Conservation (phyloP, 139 green algal species). For the Zygnema cylindricum region DNA sequence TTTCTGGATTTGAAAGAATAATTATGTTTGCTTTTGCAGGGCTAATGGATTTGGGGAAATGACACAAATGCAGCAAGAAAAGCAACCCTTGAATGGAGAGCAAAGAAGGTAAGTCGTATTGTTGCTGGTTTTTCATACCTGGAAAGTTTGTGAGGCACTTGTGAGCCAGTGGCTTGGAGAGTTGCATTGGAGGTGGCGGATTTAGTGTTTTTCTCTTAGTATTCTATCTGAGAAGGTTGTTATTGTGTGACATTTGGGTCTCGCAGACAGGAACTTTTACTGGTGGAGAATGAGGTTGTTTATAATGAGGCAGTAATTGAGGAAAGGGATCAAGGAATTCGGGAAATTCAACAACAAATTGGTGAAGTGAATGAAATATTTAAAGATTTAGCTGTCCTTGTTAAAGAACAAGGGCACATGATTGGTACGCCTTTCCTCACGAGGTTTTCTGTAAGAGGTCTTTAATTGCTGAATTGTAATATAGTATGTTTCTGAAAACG, state of each 20-base stretch:
- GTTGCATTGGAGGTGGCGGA: background rate
- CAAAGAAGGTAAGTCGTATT: constrained; percentile 13
- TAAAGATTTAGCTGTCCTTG: constrained; percentile 69
- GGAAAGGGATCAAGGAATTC: constrained; percentile 68
- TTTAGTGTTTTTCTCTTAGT: no score
- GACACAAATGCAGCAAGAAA: background rate
- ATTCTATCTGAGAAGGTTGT: background rate
- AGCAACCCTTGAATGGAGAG: constrained; percentile 3
- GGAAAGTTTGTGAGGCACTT: background rate
- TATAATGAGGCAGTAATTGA: constrained; percentile 69
- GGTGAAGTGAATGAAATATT: constrained; percentile 75
- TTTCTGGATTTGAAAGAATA: background rate
- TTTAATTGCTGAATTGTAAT: no score
- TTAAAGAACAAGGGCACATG: constrained; percentile 69
- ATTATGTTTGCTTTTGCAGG: background rate
- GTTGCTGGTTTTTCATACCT: background rate
- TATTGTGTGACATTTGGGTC: background rate
- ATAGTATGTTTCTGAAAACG: no score
- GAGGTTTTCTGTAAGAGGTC: no score
- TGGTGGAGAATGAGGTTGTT: constrained; percentile 61
- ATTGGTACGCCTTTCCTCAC: no score
- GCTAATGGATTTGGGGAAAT: background rate
- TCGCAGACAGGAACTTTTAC: constrained; percentile 49
- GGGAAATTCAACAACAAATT: constrained; percentile 72
- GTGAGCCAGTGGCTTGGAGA: background rate